A percentile compares a stretch with the other conserved stretches of the same genome.
Conservation (phyloP, 2,329 filamentous ascomycete species). For the Trichoderma hamatum region DNA sequence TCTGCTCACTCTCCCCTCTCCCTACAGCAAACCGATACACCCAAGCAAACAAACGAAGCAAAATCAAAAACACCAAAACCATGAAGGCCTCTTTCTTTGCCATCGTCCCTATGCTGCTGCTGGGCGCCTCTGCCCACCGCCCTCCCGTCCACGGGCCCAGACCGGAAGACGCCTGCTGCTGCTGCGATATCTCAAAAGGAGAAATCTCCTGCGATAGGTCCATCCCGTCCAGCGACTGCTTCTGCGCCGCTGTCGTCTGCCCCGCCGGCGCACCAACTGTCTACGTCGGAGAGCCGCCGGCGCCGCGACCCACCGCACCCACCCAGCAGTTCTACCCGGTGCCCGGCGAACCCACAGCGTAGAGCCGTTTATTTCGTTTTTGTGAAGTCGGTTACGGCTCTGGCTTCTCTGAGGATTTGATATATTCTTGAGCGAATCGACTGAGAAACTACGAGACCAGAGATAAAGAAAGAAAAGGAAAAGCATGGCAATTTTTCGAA, state of each 20-base stretch:
- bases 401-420: neutral
- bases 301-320: neutral
- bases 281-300: constrained; percentile 4
- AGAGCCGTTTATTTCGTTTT: constrained; percentile 15
- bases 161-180: constrained; percentile 37
- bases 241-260: constrained; percentile 36
- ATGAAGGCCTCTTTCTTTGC: constrained; percentile 29
- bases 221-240: constrained; percentile 32
- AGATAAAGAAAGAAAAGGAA: neutral
- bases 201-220: constrained; percentile 35
- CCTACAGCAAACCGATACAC: neutral
- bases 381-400: neutral
- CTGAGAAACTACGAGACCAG: neutral
- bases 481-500: neutral
- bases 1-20: neutral
- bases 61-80: neutral
- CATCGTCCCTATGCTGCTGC: constrained; percentile 25
- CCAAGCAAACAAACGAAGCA: neutral
- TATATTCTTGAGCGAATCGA: neutral
- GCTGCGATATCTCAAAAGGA: constrained; percentile 37
- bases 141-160: constrained; percentile 27
- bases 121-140: constrained; percentile 32
- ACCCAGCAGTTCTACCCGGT: neutral
- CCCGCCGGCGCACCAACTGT: constrained; percentile 32
- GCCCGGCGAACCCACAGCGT: constrained; percentile 24